These are phyloP conservation scores for Aspergillus transmontanensis DNA, from an alignment of 2,329 filamentous ascomycete species.

Conservation along the genomic window DNA sequence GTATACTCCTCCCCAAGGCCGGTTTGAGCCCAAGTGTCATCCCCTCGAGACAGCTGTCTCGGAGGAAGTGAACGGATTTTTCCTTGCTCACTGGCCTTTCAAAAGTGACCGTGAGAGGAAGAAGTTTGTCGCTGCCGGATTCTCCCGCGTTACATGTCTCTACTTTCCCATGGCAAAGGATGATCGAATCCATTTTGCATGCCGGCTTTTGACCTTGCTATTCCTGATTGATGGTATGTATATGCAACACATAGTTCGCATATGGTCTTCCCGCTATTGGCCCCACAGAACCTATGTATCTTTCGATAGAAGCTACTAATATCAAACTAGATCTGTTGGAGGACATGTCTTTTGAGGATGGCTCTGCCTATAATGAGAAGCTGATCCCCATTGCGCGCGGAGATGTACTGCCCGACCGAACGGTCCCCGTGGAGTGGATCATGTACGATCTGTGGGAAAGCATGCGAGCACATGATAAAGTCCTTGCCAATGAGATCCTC, in stretches of 20 bases:
- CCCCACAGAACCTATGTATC: not conserved
- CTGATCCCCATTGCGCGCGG: not conserved
- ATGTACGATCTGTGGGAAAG: not conserved
- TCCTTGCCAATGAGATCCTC: not conserved
- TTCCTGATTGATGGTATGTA: not conserved
- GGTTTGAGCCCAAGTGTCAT: no score
- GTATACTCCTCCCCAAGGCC: no score
- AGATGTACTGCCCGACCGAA: not conserved
- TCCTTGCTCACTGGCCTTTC: no score
- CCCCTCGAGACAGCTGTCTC: no score
- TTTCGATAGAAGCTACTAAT: no score
- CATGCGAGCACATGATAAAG: not conserved
- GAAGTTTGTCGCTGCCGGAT: no score
- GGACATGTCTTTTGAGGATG: conserved; percentile 3
- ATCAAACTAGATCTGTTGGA: not conserved
- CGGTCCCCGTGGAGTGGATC: not conserved
- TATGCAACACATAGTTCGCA: not conserved
- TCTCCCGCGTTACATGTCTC: no score
- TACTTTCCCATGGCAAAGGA: no score
- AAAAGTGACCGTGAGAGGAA: no score
- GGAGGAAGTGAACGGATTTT: no score
- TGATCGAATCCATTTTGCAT: no score
- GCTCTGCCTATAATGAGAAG: not conserved
- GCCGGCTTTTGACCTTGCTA: no score
- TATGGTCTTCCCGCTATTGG: accelerated